Base-by-base conservation (phyloP, 768 basidiomycete species). In the Auriscalpium vulgare region DNA sequence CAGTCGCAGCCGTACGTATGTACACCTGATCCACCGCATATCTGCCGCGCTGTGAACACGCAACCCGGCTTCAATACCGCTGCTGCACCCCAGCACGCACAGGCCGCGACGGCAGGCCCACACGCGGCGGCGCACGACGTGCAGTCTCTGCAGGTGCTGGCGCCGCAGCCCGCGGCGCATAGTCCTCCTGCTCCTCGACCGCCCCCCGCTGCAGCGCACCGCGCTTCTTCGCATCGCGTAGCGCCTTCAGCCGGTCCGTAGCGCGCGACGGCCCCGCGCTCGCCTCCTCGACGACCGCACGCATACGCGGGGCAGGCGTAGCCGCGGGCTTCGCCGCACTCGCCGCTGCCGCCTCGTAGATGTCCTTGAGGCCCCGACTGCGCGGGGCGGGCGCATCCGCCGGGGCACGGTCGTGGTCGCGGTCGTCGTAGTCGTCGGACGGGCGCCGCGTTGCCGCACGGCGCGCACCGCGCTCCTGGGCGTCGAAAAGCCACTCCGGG, bases 401-500 rank as follows among this genome's bases (percentile, higher is more conserved):
- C 48, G 60, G 57, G 38, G 58, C 54, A 34, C 59, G 56, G 14
- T 64, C 54, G 35, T 37, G 51, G 38, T 61, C 47, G n/a, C 59
- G 57, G 43, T 58, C 47, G 49, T 40, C 29, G 16, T 37, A 46
- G 52, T 47, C 62, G 17, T 58, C 2, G 63, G 56, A 37, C 13
- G n/a, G 60, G 43, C 48, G 68, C 47, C 37, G 62, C 61, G 29
- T 45, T 29, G 58, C 56, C 53, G 55, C 46, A 45, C 56, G 62
- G 47, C 53, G 60, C 9, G 63, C 53, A 56, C 73, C 73, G 45
- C 81, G 76, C 62, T 86, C 84, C 44, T 69, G 73, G 54, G 78
- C 80, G 46, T 76, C 76, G 56, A 87, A 86, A 16, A 88, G 74
- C 85, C 85, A 87, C 8, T 74, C 69, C 10, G 86, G 84, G 17